Percentiles rank a stretch among this genome's conserved stretches.
These are phyloP conservation scores for Diaporthe destruens DNA, from an alignment of 2,329 filamentous ascomycete species.

Conservation along the genomic window DNA sequence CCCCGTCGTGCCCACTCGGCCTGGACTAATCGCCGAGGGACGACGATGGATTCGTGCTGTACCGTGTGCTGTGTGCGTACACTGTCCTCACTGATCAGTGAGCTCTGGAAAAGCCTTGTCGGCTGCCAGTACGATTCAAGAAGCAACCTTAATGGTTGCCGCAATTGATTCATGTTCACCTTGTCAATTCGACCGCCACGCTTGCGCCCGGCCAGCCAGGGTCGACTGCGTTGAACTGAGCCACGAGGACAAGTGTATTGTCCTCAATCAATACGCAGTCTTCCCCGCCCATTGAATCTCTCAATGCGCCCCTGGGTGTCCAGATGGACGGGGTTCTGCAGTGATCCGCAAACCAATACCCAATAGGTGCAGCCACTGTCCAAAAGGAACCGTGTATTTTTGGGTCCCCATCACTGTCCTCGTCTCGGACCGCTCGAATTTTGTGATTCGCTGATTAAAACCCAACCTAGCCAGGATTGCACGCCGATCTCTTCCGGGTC, in stretches of 20 bases:
- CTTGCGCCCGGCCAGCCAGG: not conserved
- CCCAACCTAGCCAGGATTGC: slow-evolving; percentile 26
- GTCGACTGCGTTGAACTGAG: slow-evolving; percentile 15
- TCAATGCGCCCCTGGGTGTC: not conserved
- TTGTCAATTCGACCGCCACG: not conserved
- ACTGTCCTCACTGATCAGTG: not conserved
- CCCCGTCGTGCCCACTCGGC: slow-evolving; percentile 16
- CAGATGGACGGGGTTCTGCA: slow-evolving; percentile 18
- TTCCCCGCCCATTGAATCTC: slow-evolving; percentile 13
- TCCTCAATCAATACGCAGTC: slow-evolving; percentile 1
- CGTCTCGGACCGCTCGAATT: slow-evolving; percentile 36
- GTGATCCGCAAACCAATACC: slow-evolving; percentile 20
- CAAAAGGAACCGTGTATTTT: slow-evolving; percentile 26
- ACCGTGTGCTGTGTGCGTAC: not conserved
- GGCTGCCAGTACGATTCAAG: slow-evolving; percentile 26
- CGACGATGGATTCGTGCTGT: not conserved
- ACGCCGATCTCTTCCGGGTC: slow-evolving; percentile 23
- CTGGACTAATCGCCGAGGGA: slow-evolving; percentile 21
- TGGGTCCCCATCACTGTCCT: slow-evolving; percentile 13
- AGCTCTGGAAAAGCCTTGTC: slow-evolving; percentile 3
- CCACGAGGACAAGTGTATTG: slow-evolving; percentile 34
- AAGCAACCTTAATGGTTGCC: slow-evolving; percentile 7
- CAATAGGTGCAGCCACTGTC: slow-evolving; percentile 24
- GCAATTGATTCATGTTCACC: slow-evolving; percentile 15
- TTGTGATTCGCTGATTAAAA: slow-evolving; percentile 40